phyloP scores from a whole-genome alignment of 2,329 filamentous ascomycete genomes.

The Grosmannia clavigera region DNA sequence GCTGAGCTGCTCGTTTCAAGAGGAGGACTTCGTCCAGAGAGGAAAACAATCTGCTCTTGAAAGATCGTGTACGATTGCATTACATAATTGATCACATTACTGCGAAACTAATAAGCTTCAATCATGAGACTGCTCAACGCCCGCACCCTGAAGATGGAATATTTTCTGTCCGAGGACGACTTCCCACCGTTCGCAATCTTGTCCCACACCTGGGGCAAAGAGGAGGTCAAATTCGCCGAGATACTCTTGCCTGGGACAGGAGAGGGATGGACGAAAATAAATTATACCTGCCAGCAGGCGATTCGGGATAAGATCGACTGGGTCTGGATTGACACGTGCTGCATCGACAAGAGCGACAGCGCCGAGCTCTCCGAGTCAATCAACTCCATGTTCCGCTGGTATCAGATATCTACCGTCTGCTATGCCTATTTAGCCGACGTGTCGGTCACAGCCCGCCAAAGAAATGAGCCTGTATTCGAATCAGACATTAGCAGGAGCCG shows the following conservation, averaged over 20 bases:
- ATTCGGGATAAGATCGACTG: slow-evolving; percentile 16
- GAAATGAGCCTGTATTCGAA: not conserved
- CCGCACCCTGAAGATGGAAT: not conserved
- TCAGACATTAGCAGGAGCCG: not conserved
- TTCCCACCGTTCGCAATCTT: slow-evolving; percentile 20
- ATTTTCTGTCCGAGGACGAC: not conserved
- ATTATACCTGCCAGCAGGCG: slow-evolving; percentile 13
- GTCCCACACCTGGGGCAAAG: slow-evolving; percentile 19
- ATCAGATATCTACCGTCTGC: slow-evolving; percentile 20
- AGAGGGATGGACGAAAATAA: slow-evolving; percentile 16
- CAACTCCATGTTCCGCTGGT: slow-evolving; percentile 18
- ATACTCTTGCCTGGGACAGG: slow-evolving; percentile 10
- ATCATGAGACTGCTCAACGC: not conserved
- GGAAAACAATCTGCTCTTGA: no score
- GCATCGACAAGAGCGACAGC: slow-evolving; percentile 23
- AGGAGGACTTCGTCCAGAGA: no score
- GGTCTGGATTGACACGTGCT: slow-evolving; percentile 26
- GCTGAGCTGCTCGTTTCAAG: no score
- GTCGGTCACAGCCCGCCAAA: not conserved
- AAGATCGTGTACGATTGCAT: no score
- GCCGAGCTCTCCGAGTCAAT: slow-evolving; percentile 22
- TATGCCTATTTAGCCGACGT: slow-evolving; percentile 22
- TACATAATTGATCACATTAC: no score
- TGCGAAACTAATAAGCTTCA: no score
- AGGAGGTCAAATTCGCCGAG: slow-evolving; percentile 16